Conservation (phyloP, 2,329 filamentous ascomycete species). For the Penicillium sp. region DNA sequence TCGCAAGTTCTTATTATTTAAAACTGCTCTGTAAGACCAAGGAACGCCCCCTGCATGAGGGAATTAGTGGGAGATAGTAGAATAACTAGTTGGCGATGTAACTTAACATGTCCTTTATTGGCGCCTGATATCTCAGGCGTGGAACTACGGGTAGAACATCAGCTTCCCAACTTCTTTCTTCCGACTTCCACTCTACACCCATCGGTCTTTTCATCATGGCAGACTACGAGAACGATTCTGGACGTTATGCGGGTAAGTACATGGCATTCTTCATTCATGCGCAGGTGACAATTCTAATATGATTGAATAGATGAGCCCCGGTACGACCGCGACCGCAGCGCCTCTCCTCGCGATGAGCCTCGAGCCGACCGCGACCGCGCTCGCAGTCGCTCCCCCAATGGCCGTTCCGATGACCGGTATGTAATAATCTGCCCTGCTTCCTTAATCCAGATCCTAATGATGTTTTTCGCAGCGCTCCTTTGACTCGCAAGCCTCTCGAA, state of each 20-base stretch:
- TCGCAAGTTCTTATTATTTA: neutral
- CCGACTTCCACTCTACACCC: constrained; percentile 21
- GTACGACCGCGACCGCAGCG: constrained; percentile 67
- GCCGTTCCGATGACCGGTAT: constrained; percentile 57
- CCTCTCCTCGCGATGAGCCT: constrained; percentile 63
- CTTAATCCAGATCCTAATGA: neutral
- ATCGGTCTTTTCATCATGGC: constrained; percentile 39
- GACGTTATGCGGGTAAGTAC: constrained; percentile 65
- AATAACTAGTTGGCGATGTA: too few species aligned
- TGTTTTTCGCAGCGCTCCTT: constrained; percentile 42
- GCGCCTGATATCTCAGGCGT: constrained; percentile 19
- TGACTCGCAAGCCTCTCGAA: constrained; percentile 47
- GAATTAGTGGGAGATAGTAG: too few species aligned
- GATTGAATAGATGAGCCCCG: constrained; percentile 58
- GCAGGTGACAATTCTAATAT: neutral
- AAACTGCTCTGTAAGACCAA: neutral
- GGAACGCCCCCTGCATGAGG: too few species aligned
- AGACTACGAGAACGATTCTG: constrained; percentile 68
- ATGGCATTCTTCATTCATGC: neutral
- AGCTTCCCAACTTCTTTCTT: constrained; percentile 24
- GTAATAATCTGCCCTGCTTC: constrained; percentile 9
- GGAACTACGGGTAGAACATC: constrained; percentile 23
- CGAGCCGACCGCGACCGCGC: constrained; percentile 56
- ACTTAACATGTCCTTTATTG: neutral
- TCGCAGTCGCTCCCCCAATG: constrained; percentile 66